Conservation (phyloP, 2,329 filamentous ascomycete species). For the Cytospora piceicola region DNA sequence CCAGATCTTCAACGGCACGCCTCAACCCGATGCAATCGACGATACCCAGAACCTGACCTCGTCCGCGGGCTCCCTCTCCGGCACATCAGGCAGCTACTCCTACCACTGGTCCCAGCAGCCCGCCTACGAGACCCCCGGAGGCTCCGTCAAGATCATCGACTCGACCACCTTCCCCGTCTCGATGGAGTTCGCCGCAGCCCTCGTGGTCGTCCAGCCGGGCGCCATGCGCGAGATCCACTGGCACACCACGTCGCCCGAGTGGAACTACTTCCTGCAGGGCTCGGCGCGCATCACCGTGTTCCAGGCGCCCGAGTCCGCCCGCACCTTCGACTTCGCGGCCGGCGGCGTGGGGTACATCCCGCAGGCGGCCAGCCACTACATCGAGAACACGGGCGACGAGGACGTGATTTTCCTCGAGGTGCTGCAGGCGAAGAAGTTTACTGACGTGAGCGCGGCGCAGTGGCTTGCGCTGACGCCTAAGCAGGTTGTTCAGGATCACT, state of each 20-base stretch:
- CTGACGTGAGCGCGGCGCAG: conserved; percentile 60
- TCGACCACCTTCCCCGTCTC: conserved; percentile 61
- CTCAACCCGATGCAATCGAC: conserved; percentile 49
- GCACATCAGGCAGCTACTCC: conserved; percentile 45
- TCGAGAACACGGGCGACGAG: conserved; percentile 63
- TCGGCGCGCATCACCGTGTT: conserved; percentile 61
- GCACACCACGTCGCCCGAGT: conserved; percentile 64
- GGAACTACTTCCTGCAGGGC: conserved; percentile 63
- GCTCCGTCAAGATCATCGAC: conserved; percentile 63
- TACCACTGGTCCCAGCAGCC: conserved; percentile 57
- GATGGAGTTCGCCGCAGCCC: conserved; percentile 56
- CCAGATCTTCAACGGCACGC: conserved; percentile 56
- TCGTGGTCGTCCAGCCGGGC: conserved; percentile 63
- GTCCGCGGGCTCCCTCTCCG: conserved; percentile 47
- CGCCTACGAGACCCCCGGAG: conserved; percentile 56
- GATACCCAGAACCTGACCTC: conserved; percentile 51
- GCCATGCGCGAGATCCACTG: conserved; percentile 68
- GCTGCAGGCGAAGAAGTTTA: conserved; percentile 55
- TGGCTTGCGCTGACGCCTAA: conserved; percentile 62
- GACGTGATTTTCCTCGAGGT: conserved; percentile 65
- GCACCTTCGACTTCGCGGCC: conserved; percentile 63
- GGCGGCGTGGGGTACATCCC: conserved; percentile 65
- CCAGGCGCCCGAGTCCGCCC: conserved; percentile 51
- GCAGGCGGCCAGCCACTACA: conserved; percentile 58
- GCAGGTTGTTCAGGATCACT: conserved; percentile 62